Evolutionary conservation across 495 filamentous ascomycete genomes (phyloP).

Genomic region (Penicillium pancosmium): DNA sequence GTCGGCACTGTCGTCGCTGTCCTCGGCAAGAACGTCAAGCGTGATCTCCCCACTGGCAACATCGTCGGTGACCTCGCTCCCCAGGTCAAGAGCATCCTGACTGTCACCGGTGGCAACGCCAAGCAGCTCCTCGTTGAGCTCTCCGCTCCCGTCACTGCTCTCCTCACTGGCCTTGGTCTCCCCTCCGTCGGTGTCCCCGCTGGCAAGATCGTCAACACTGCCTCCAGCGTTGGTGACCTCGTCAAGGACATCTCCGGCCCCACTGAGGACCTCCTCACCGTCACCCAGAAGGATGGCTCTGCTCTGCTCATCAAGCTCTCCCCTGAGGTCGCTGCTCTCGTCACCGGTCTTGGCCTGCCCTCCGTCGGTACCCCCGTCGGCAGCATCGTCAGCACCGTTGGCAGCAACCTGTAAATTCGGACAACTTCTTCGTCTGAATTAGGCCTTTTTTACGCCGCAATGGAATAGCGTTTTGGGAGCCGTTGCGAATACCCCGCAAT

Average conservation of each 20-base stretch:
- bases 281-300: constrained; percentile 35
- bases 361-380: constrained; percentile 35
- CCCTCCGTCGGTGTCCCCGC: constrained; percentile 33
- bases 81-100: constrained; percentile 36
- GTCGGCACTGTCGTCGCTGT: constrained; percentile 30
- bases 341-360: constrained; percentile 43
- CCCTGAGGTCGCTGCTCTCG: constrained; percentile 34
- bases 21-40: constrained; percentile 30
- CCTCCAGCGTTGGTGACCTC: constrained; percentile 41
- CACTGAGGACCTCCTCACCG: constrained; percentile 36
- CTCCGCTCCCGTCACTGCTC: constrained; percentile 32
- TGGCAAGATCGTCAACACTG: constrained; percentile 39
- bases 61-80: constrained; percentile 39
- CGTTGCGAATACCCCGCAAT: constrained; percentile 21
- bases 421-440: constrained; percentile 6
- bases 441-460: constrained; percentile 25
- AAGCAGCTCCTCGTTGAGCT: constrained; percentile 42
- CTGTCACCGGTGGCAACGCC: constrained; percentile 35
- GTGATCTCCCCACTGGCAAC: constrained; percentile 24
- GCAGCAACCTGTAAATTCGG: constrained; percentile 37
- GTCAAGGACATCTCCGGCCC: constrained; percentile 36
- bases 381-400: constrained; percentile 39
- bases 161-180: constrained; percentile 43
- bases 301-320: constrained; percentile 42
- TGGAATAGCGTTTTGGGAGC: constrained; percentile 25